phyloP scores from a whole-genome alignment of 192 early-diverging fungal species.

The Coemansia sp. region DNA sequence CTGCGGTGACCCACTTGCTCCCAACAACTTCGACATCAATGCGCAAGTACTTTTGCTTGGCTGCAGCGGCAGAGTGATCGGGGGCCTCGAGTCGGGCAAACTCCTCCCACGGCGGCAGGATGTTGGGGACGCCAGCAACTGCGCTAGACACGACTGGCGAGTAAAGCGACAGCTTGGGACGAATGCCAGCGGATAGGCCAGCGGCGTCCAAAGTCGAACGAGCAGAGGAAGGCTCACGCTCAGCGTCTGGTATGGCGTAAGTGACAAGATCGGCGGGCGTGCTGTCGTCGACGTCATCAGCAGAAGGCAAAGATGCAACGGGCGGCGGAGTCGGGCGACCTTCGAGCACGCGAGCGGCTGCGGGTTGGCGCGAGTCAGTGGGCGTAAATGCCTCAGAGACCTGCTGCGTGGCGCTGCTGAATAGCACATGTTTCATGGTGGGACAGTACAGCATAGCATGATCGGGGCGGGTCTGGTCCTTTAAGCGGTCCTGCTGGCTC shows the following conservation, averaged over 20 bases:
- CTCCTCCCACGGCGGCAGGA: conserved; percentile 50
- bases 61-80: background rate
- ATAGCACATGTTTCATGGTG: conserved; percentile 47
- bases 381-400: background rate
- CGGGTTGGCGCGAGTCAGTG: background rate
- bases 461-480: conserved; percentile 6
- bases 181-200: background rate
- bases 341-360: conserved; percentile 26
- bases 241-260: background rate
- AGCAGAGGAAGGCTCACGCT: background rate
- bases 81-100: conserved; percentile 18
- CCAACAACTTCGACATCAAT: conserved; percentile 75
- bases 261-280: background rate
- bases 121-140: background rate
- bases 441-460: conserved; percentile 54
- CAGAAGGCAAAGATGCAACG: conserved; percentile 3
- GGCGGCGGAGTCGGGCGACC: background rate
- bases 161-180: conserved; percentile 49
- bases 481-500: background rate
- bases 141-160: conserved; percentile 31
- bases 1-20: conserved; percentile 51
- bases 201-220: background rate
- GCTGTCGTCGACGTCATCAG: conserved; percentile 23
- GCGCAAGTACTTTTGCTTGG: conserved; percentile 59
- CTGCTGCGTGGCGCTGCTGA: conserved; percentile 24